phyloP scores from a whole-genome alignment of 78 protist species.

The Corallochytrium limacisporum region DNA sequence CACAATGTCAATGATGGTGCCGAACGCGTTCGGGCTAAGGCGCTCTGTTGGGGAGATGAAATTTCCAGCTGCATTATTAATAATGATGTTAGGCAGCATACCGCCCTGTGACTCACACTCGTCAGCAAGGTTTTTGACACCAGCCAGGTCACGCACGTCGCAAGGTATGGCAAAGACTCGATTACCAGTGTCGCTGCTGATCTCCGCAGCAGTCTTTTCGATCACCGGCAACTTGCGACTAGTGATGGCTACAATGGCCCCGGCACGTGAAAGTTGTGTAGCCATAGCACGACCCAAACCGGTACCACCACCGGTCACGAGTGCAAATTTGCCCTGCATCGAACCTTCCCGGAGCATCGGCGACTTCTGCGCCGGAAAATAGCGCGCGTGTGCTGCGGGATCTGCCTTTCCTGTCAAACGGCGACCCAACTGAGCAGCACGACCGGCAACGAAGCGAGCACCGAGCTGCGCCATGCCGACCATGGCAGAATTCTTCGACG shows the following conservation, averaged over 20 bases:
- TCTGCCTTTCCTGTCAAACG: no score
- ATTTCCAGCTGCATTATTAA: slow-evolving; percentile 14
- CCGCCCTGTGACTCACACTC: no score
- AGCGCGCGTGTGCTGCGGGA: neutral
- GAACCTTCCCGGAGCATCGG: neutral
- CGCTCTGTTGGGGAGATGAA: slow-evolving; percentile 8
- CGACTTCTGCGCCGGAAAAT: neutral
- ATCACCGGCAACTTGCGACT: no score
- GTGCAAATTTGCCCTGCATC: neutral
- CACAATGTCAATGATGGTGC: slow-evolving; percentile 4
- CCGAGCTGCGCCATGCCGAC: no score
- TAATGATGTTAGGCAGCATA: neutral
- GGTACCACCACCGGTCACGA: slow-evolving; percentile 5
- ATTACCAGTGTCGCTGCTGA: no score
- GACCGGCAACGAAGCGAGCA: no score
- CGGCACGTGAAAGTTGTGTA: neutral
- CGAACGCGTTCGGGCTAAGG: neutral
- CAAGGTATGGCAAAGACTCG: no score
- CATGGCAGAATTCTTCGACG: no score
- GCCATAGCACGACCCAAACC: neutral
- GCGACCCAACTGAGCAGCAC: no score
- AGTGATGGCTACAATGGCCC: neutral
- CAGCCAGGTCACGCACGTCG: no score
- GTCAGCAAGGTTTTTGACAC: no score
- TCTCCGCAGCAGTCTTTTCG: no score